Conservation (phyloP, 352 stramenopile species). For the Phytophthora ohioensis region DNA sequence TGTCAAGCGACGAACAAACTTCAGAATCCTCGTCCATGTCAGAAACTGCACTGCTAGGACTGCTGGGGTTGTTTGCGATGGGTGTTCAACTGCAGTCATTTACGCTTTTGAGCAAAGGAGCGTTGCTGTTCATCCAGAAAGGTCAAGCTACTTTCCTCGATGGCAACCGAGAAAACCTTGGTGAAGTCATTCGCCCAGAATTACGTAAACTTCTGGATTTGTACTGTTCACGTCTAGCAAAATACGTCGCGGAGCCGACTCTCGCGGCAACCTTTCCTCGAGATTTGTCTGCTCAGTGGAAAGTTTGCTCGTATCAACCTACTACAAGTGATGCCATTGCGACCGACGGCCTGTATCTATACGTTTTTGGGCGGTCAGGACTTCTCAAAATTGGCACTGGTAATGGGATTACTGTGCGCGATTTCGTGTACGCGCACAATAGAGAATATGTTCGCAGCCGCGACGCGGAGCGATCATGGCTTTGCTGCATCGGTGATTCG, state of each 20-base stretch:
- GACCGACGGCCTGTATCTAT: slow-evolving; percentile 73
- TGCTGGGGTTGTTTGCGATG: slow-evolving; percentile 44
- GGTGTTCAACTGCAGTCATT: slow-evolving; percentile 75
- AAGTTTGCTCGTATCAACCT: slow-evolving; percentile 66
- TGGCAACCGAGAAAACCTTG: slow-evolving; percentile 7
- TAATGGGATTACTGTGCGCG: slow-evolving; percentile 64
- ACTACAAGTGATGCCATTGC: slow-evolving; percentile 77
- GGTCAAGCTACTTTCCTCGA: slow-evolving; percentile 31
- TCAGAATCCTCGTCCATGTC: slow-evolving; percentile 14
- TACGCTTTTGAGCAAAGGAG: slow-evolving; percentile 54
- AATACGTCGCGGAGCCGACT: slow-evolving; percentile 28
- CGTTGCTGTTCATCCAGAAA: slow-evolving; percentile 43
- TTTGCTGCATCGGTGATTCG: slow-evolving; percentile 67
- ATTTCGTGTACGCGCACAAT: slow-evolving; percentile 80
- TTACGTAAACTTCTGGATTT: slow-evolving; percentile 41
- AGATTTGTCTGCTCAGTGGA: slow-evolving; percentile 71
- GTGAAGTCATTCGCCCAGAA: slow-evolving; percentile 18
- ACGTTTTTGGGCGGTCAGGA: slow-evolving; percentile 69
- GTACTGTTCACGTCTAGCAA: slow-evolving; percentile 40
- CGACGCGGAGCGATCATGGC: slow-evolving; percentile 80
- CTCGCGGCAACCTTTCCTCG: slow-evolving; percentile 68
- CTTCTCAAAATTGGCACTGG: slow-evolving; percentile 81
- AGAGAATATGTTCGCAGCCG: slow-evolving; percentile 59
- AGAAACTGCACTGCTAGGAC: slow-evolving; percentile 33
- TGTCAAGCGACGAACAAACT: background rate